A percentile compares a stretch with the other conserved stretches of the same genome.
Evolutionary conservation across 768 basidiomycete genomes (phyloP).

Genomic region (Vararia minispora): DNA sequence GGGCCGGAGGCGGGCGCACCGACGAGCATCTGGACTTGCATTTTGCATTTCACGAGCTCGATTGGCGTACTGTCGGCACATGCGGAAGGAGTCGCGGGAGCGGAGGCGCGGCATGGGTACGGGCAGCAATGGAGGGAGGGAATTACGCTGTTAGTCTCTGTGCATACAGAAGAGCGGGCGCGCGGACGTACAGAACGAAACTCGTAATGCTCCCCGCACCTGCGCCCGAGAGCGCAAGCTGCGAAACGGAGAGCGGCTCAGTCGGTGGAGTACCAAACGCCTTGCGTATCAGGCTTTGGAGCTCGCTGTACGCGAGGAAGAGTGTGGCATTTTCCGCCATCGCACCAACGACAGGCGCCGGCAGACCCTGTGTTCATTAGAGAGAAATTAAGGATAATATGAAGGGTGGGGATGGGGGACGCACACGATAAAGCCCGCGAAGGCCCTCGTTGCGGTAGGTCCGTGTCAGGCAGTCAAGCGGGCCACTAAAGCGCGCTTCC

Average conservation of each 20-base stretch:
- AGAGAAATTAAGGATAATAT: background rate
- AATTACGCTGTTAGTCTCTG: background rate
- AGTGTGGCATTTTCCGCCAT: constrained; percentile 87
- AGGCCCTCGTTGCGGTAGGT: constrained; percentile 79
- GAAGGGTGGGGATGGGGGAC: constrained; percentile 17
- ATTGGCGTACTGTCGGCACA: constrained; percentile 62
- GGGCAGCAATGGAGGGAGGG: background rate
- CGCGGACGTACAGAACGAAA: constrained; percentile 63
- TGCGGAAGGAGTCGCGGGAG: too few relatives aligned
- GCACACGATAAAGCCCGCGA: constrained; percentile 76
- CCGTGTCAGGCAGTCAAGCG: constrained; percentile 74
- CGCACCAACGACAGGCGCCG: constrained; percentile 83
- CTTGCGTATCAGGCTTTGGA: constrained; percentile 49
- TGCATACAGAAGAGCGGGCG: background rate
- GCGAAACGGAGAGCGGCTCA: constrained; percentile 44
- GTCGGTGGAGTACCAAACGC: constrained; percentile 23
- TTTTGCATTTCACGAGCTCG: constrained; percentile 93
- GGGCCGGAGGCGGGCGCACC: constrained; percentile 15
- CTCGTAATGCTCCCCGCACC: constrained; percentile 84
- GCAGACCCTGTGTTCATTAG: constrained; percentile 48
- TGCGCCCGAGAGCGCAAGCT: constrained; percentile 71
- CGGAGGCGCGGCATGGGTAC: constrained; percentile 2
- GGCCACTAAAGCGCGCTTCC: constrained; percentile 66
- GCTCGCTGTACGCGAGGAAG: constrained; percentile 77
- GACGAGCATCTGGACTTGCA: constrained; percentile 90